Base-by-base conservation (phyloP, 345 rosid species). In the Populus davidiana region DNA sequence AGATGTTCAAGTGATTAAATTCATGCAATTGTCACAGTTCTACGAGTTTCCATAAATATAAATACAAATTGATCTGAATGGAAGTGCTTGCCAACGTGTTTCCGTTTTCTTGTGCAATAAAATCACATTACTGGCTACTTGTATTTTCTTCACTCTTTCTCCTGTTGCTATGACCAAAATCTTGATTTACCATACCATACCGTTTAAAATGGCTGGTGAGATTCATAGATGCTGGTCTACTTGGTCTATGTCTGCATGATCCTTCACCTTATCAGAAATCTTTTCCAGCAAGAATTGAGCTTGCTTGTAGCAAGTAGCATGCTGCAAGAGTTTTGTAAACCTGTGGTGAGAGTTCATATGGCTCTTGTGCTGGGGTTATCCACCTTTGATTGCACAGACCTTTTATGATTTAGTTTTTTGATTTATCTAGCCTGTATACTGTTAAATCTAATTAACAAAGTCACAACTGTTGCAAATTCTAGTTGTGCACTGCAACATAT, bases 1-100 rank as follows among this genome's bases (percentile, higher is more conserved):
- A 35, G 17, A 70, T 17, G n/a, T 69, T 67, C 65, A 56, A 78
- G 67, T 38, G 35, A 78, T 78, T 72, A 76, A 59, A 72, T 72
- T 78, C 56, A 20, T 63, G 56, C 9, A 47, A 56, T n/a, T 43
- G 12, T 71, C 73, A 63, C 61, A 2, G 18, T 35, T 75, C 69
- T 56, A 62, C 72, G 77, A 73, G 78, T 73, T 73, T 17, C 67
- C 49, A 62, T 10, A 50, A 78, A 6, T 12, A 29, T 62, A 41
- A 29, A 43, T 62, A 74, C 39, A 62, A 43, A 61, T 64, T 2
- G 33, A 36, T 54, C 47, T 33, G 63, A 70, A 13, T 70, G 56
- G 3, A 27, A 44, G 47, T 43, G 47, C 47, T 41, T 59, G 63
- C 25, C 23, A n/a, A n/a, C 23, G 63, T 56, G 27, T n/a, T 8